phyloP scores from a whole-genome alignment of 345 rosid genomes.

The Ceriops tagal region DNA sequence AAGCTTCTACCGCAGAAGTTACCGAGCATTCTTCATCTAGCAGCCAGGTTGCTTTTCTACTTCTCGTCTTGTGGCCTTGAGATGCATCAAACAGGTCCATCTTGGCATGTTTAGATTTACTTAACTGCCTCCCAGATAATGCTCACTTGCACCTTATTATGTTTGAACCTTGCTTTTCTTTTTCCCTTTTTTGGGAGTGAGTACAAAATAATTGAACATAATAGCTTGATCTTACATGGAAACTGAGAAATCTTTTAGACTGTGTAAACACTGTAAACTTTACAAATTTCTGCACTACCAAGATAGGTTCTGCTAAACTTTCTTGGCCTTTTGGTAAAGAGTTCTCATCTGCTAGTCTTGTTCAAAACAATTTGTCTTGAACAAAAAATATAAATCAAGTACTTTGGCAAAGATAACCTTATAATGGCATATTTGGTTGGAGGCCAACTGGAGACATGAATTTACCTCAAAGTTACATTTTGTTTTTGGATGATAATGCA shows the following conservation, averaged over 20 bases:
- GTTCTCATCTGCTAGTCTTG: neutral
- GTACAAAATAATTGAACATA: too few relatives aligned
- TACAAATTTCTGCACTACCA: neutral
- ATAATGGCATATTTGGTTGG: neutral
- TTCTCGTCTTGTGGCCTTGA: constrained; percentile 6
- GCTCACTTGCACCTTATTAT: neutral
- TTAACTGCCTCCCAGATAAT: neutral
- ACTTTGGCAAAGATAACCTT: too few relatives aligned
- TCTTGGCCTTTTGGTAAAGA: neutral
- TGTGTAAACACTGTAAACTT: neutral
- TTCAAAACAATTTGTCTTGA: neutral
- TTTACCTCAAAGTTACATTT: neutral
- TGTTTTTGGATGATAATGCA: constrained; percentile 24
- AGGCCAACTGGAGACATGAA: neutral
- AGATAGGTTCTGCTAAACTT: neutral
- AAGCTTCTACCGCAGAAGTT: constrained; percentile 49
- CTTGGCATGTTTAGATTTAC: neutral
- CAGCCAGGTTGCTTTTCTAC: constrained; percentile 44
- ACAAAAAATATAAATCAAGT: neutral
- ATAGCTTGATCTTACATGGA: too few relatives aligned
- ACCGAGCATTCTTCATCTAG: constrained; percentile 42
- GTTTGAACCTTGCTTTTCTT: neutral
- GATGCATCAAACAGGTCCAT: neutral
- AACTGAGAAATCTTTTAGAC: too few relatives aligned
- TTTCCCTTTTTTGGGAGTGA: too few relatives aligned